phyloP scores from a whole-genome alignment of 495 filamentous ascomycete genomes.

The Zalerion maritima region DNA sequence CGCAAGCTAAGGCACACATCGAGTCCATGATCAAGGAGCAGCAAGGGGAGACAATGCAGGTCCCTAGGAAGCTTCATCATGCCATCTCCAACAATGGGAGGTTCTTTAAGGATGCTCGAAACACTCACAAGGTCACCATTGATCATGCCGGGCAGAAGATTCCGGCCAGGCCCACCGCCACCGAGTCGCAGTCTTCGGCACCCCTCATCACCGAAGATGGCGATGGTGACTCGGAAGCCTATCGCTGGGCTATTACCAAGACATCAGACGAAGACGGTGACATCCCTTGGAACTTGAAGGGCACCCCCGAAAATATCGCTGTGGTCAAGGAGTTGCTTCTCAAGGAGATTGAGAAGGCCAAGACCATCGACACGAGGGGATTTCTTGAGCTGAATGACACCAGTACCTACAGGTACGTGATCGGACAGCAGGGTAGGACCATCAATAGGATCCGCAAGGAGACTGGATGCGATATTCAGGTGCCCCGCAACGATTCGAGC shows the following conservation, averaged over 20 bases:
- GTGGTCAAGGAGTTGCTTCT: conserved; percentile 62
- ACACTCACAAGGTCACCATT: conserved; percentile 72
- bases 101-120: conserved; percentile 76
- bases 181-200: conserved; percentile 22
- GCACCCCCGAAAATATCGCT: conserved; percentile 55
- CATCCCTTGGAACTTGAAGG: conserved; percentile 85
- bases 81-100: conserved; percentile 74
- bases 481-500: conserved; percentile 64
- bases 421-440: conserved; percentile 76
- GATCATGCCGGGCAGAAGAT: conserved; percentile 70
- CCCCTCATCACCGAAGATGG: conserved; percentile 84
- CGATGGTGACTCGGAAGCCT: conserved; percentile 39
- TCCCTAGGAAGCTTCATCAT: conserved; percentile 73
- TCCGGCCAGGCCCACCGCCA: conserved; percentile 46
- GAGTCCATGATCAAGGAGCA: conserved; percentile 65
- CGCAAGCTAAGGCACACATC: conserved; percentile 75
- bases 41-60: conserved; percentile 68
- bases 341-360: conserved; percentile 54
- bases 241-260: conserved; percentile 72
- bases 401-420: conserved; percentile 73
- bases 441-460: conserved; percentile 86
- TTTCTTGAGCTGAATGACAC: conserved; percentile 87
- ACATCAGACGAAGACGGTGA: conserved; percentile 46
- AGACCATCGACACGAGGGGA: conserved; percentile 57
- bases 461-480: conserved; percentile 83